These are phyloP conservation scores for Termitomyces sp. DNA, from an alignment of 768 basidiomycete species.

Conservation along the genomic window DNA sequence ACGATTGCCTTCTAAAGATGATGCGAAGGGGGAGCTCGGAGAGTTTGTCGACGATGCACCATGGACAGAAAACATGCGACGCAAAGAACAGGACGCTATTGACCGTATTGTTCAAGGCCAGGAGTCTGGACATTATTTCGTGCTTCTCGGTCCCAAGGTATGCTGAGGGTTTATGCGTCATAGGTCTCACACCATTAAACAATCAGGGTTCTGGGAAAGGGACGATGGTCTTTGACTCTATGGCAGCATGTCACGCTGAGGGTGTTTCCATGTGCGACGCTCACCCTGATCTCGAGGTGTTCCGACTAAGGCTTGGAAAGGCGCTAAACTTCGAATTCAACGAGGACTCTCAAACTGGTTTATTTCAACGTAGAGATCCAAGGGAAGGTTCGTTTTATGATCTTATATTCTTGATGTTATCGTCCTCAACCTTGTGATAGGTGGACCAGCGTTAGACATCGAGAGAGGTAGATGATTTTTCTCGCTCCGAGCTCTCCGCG, in stretches of 20 bases:
- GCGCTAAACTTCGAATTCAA: conserved; percentile 84
- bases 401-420: not conserved
- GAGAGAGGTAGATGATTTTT: conserved; percentile 54
- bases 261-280: conserved; percentile 77
- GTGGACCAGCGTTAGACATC: conserved; percentile 77
- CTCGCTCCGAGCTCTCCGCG: not conserved
- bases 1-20: conserved; percentile 21
- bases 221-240: conserved; percentile 80
- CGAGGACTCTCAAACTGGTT: conserved; percentile 74
- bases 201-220: conserved; percentile 77
- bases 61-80: conserved; percentile 60
- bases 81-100: conserved; percentile 72
- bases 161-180: conserved; percentile 2
- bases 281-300: conserved; percentile 85
- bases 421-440: conserved; percentile 23
- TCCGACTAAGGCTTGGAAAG: conserved; percentile 81
- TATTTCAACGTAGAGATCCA: conserved; percentile 83
- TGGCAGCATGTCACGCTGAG: conserved; percentile 66
- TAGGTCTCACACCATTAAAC: conserved; percentile 5
- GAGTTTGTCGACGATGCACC: conserved; percentile 33
- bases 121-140: conserved; percentile 69
- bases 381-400: conserved; percentile 53
- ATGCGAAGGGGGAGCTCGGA: conserved; percentile 23
- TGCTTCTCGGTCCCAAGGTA: conserved; percentile 78
- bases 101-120: conserved; percentile 77